Conservation (phyloP, 1,139 yeast genomes). For the Pichia sp. region DNA sequence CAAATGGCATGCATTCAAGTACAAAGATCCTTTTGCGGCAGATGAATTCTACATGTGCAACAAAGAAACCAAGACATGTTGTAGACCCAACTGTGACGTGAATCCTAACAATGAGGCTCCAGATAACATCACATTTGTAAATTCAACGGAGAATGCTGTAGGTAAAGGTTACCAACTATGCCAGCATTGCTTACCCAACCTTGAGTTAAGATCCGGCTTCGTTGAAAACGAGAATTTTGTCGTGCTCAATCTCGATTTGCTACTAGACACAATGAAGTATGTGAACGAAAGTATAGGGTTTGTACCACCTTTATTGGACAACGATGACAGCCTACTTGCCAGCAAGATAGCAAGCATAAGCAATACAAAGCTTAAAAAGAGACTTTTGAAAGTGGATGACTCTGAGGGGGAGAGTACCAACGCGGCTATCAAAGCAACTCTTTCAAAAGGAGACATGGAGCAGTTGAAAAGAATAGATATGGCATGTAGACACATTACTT, state of each 20-base stretch:
- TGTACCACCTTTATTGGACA: conserved; percentile 46
- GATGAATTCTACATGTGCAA: conserved; percentile 52
- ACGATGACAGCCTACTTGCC: conserved; percentile 39
- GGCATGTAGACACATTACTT: conserved; percentile 80
- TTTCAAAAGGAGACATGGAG: conserved; percentile 57
- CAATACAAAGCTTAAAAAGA: conserved; percentile 21
- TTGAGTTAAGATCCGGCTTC: conserved; percentile 12
- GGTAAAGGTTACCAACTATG: conserved; percentile 49
- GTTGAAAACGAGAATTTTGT: conserved; percentile 23
- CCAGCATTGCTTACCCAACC: conserved; percentile 43
- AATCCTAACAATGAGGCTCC: conserved; percentile 33
- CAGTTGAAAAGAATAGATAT: conserved; percentile 69
- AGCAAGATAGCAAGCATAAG: conserved; percentile 19
- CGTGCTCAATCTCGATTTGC: conserved; percentile 46
- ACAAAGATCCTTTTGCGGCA: conserved; percentile 63
- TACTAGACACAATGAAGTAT: conserved; percentile 52
- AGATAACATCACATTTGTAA: conserved; percentile 43
- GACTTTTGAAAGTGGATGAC: conserved; percentile 13
- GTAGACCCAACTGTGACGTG: conserved; percentile 68
- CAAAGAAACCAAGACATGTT: conserved; percentile 40
- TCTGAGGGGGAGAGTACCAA: neutral
- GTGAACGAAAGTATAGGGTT: conserved; percentile 59
- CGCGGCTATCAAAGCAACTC: conserved; percentile 3
- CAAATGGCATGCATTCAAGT: conserved; percentile 64
- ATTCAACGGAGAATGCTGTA: conserved; percentile 41